Evolutionary conservation across 2,329 filamentous ascomycete genomes (phyloP).

Genomic region (Cytospora mali): DNA sequence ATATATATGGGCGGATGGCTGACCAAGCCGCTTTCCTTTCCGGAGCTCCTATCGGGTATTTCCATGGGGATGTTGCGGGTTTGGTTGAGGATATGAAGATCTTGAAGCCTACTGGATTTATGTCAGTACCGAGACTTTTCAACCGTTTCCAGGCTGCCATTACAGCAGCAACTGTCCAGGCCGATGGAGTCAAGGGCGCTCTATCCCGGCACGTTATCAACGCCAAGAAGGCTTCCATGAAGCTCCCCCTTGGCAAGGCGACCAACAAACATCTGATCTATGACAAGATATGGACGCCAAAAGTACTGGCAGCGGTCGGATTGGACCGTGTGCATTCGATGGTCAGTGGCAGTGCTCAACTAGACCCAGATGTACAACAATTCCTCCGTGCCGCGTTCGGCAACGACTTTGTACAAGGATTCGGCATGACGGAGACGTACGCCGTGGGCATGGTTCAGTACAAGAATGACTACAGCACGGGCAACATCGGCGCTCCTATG

Average conservation of each 20-base stretch:
- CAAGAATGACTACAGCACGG: slow-evolving; percentile 69
- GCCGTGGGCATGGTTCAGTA: slow-evolving; percentile 74
- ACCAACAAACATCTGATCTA: slow-evolving; percentile 78
- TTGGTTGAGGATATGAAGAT: slow-evolving; percentile 91
- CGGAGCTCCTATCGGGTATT: slow-evolving; percentile 82
- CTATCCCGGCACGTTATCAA: slow-evolving; percentile 79
- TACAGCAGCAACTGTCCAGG: slow-evolving; percentile 75
- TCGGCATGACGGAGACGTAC: slow-evolving; percentile 92
- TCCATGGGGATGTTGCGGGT: slow-evolving; percentile 85
- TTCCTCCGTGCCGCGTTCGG: slow-evolving; percentile 85
- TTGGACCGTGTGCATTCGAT: slow-evolving; percentile 73
- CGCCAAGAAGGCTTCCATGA: slow-evolving; percentile 79
- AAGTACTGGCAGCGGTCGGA: slow-evolving; percentile 81
- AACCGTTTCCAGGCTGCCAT: slow-evolving; percentile 88
- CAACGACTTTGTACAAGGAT: slow-evolving; percentile 81
- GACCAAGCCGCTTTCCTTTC: slow-evolving; percentile 76
- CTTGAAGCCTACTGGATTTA: slow-evolving; percentile 78
- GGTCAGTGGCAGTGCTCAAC: slow-evolving; percentile 86
- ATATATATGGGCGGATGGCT: slow-evolving; percentile 86
- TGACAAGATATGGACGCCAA: slow-evolving; percentile 87
- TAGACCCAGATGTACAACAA: slow-evolving; percentile 84
- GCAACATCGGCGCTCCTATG: slow-evolving; percentile 78
- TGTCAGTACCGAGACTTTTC: slow-evolving; percentile 88
- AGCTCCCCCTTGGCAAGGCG: slow-evolving; percentile 70
- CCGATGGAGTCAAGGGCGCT: slow-evolving; percentile 76